These are phyloP conservation scores for Colletotrichum ledebouriae DNA, from an alignment of 2,329 filamentous ascomycete species.

Conservation along the genomic window DNA sequence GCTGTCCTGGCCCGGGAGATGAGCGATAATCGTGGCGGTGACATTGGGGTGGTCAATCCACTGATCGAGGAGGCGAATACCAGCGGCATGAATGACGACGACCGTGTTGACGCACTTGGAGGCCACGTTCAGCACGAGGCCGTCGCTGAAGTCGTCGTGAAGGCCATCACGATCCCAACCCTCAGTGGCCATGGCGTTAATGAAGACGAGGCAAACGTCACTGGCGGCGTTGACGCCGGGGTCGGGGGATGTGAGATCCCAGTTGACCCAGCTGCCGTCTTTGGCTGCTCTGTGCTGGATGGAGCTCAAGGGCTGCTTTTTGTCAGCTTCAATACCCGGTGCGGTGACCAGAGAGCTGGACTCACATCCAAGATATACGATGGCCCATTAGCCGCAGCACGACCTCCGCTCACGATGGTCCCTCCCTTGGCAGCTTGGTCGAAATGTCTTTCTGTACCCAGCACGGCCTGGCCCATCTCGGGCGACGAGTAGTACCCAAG, in stretches of 20 bases:
- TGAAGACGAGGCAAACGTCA: constrained; percentile 77
- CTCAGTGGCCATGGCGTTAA: constrained; percentile 79
- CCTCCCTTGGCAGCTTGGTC: constrained; percentile 65
- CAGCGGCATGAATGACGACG: constrained; percentile 75
- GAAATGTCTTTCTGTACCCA: constrained; percentile 59
- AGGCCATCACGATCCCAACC: constrained; percentile 74
- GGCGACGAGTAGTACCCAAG: constrained; percentile 62
- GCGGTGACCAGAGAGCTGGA: constrained; percentile 31
- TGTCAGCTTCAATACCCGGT: constrained; percentile 42
- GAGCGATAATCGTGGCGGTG: constrained; percentile 74
- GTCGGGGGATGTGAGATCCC: constrained; percentile 65
- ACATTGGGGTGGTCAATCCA: constrained; percentile 75
- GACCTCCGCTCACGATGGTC: constrained; percentile 65
- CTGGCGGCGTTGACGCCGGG: constrained; percentile 62
- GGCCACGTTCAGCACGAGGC: constrained; percentile 69
- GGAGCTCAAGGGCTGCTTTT: constrained; percentile 64
- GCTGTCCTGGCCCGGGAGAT: constrained; percentile 74
- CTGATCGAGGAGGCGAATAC: constrained; percentile 67
- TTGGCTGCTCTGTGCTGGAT: constrained; percentile 66
- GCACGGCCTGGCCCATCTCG: constrained; percentile 59
- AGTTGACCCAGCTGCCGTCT: constrained; percentile 70
- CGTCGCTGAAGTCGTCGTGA: constrained; percentile 75
- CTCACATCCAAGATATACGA: constrained; percentile 63
- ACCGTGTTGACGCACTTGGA: constrained; percentile 71
- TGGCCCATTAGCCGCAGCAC: constrained; percentile 64